Base-by-base conservation (phyloP, 2,329 filamentous ascomycete genomes). In the Fusarium concolor region DNA sequence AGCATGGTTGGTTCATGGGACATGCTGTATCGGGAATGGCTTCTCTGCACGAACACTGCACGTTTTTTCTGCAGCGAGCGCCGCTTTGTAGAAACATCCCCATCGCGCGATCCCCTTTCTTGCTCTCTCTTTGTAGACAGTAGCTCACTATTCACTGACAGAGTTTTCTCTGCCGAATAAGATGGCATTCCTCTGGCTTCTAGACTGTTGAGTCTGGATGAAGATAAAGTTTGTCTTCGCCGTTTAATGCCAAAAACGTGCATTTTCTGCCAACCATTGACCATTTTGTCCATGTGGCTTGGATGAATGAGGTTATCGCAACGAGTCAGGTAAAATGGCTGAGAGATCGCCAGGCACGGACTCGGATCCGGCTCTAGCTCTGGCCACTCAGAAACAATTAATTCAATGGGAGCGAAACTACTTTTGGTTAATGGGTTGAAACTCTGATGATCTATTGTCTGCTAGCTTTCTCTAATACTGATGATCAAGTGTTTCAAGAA, bases 311-410 rank as follows among this genome's bases (percentile, higher is more conserved):
- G 20, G 18, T 35, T 29, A 43, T 46, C 31, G 29, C 24, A 54
- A 49, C 67, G 71, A 74, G 71, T 74, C 69, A 74, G 60, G 69
- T 39, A 26, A 35, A 60, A 58, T 51, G 52, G 44, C 62, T 62
- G 55, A 56, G 31, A 68, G 71, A 73, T 73, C 67, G 67, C 58
- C 65, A 74, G 71, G 71, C 71, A 73, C 71, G 62, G 67, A 70
- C 69, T 68, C 45, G 56, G 54, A 47, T 42, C 70, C 51, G 43
- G 62, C 53, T 60, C 42, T 14, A 57, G 46, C 56, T 55, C 49
- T 47, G 35, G 49, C 58, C 49, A 65, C 47, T 62, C 44, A 62
- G 20, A 52, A 38, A 45, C 45, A 53, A 39, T 56, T 43, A 37
- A 62, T 37, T 11, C 18, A 18, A 24, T 56, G 35, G 26, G 38